Conservation (phyloP, 257 asterid genomes). For the Scutellaria baicalensis region DNA sequence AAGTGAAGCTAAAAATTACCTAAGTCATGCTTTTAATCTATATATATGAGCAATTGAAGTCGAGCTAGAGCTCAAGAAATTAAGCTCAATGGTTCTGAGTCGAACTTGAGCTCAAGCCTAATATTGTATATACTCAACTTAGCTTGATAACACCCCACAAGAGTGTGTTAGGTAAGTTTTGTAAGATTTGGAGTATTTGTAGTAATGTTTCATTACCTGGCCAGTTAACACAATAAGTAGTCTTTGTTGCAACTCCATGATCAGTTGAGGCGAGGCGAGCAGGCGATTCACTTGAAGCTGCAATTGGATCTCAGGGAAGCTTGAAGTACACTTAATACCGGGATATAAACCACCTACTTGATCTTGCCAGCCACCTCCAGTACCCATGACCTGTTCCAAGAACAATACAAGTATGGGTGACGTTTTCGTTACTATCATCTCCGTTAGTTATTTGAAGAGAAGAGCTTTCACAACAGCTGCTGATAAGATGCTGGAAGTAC, state of each 20-base stretch:
- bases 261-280: constrained; percentile 61
- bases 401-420: constrained; percentile 83
- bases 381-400: constrained; percentile 92
- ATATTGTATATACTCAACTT: too few relatives aligned
- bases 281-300: constrained; percentile 81
- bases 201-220: constrained; percentile 42
- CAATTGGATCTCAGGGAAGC: constrained; percentile 83
- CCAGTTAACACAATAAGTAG: constrained; percentile 90
- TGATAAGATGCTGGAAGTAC: constrained; percentile 92
- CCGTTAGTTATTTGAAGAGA: constrained; percentile 61
- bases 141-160: too few relatives aligned
- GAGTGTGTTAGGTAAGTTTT: not conserved
- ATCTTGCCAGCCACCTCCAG: constrained; percentile 99
- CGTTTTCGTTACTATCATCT: constrained; percentile 76
- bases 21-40: too few relatives aligned
- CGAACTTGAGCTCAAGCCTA: too few relatives aligned
- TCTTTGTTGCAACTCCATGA: constrained; percentile 64
- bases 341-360: constrained; percentile 96
- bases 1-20: too few relatives aligned
- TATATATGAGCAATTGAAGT: too few relatives aligned
- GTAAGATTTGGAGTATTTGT: not conserved
- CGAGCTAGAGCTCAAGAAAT: too few relatives aligned
- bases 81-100: too few relatives aligned
- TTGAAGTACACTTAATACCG: constrained; percentile 78
- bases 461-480: constrained; percentile 97